phyloP scores from a whole-genome alignment of 176 grass and related monocot genomes.

The Oryza brachyantha region DNA sequence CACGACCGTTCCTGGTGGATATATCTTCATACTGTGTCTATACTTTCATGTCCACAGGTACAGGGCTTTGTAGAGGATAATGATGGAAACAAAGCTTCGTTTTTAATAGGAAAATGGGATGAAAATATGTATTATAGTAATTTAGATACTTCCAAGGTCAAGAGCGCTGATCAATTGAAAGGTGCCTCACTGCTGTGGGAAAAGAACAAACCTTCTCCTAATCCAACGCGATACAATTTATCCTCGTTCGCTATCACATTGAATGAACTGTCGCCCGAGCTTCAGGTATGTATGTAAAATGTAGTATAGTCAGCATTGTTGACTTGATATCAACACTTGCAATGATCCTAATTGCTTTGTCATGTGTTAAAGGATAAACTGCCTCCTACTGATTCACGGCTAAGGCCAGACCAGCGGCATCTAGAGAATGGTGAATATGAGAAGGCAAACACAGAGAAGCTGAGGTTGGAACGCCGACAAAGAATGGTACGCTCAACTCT shows the following conservation, averaged over 20 bases:
- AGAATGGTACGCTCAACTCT: conserved; percentile 56
- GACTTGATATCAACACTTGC: not conserved
- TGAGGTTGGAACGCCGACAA: conserved; percentile 75
- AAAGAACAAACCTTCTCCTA: conserved; percentile 76
- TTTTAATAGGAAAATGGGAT: conserved; percentile 89
- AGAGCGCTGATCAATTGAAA: conserved; percentile 42
- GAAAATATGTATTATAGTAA: conserved; percentile 59
- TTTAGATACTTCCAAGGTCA: conserved; percentile 56
- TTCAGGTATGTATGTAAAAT: conserved; percentile 63
- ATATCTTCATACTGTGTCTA: conserved; percentile 22
- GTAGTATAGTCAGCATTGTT: too few species aligned
- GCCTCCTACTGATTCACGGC: conserved; percentile 91
- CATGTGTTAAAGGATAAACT: conserved; percentile 73
- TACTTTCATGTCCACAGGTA: conserved; percentile 47
- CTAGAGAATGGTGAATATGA: conserved; percentile 93
- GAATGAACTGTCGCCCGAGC: conserved; percentile 72
- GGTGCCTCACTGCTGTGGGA: conserved; percentile 66
- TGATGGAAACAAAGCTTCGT: conserved; percentile 53
- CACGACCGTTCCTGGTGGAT: not conserved
- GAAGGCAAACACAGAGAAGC: conserved; percentile 79
- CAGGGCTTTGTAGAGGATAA: conserved; percentile 82
- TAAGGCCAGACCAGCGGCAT: conserved; percentile 87
- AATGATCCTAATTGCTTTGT: not conserved
- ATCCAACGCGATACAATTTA: conserved; percentile 84
- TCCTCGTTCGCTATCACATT: conserved; percentile 89